phyloP scores from a whole-genome alignment of 805 yeast genomes.

The Saturnispora zaruensis region DNA sequence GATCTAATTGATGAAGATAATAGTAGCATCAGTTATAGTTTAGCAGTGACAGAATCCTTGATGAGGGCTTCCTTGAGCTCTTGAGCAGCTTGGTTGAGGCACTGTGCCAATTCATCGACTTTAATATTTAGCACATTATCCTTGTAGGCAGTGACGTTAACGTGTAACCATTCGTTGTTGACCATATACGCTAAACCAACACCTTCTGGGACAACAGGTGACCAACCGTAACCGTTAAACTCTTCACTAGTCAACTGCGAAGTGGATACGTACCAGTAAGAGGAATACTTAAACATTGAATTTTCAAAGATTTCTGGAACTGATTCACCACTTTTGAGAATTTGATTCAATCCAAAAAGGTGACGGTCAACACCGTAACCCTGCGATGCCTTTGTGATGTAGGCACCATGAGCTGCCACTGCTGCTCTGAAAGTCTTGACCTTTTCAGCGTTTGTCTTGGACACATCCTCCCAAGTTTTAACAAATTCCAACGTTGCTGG shows the following conservation, averaged over 20 bases:
- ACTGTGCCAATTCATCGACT: constrained; percentile 52
- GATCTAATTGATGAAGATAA: too few relatives aligned
- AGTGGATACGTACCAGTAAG: constrained; percentile 80
- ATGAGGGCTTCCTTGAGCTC: constrained; percentile 63
- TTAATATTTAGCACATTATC: constrained; percentile 48
- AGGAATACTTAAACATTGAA: constrained; percentile 66
- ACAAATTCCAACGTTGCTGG: constrained; percentile 63
- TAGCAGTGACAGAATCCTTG: constrained; percentile 19
- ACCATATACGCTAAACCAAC: constrained; percentile 92
- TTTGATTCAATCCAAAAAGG: constrained; percentile 76
- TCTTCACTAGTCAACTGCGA: constrained; percentile 80
- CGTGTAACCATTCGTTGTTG: constrained; percentile 74
- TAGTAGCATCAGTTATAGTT: constrained; percentile 15
- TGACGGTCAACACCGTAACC: constrained; percentile 94
- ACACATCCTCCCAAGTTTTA: constrained; percentile 57
- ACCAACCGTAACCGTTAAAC: constrained; percentile 92
- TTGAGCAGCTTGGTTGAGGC: constrained; percentile 68
- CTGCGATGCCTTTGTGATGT: constrained; percentile 66
- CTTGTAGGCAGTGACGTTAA: constrained; percentile 72
- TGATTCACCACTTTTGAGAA: constrained; percentile 44
- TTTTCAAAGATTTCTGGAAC: constrained; percentile 62
- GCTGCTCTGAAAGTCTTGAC: constrained; percentile 65
- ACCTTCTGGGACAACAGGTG: constrained; percentile 91
- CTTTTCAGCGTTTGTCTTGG: constrained; percentile 45
- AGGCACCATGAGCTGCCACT: constrained; percentile 61